Base-by-base conservation (phyloP, 2,329 filamentous ascomycete species). In the Ascochyta koolunga region DNA sequence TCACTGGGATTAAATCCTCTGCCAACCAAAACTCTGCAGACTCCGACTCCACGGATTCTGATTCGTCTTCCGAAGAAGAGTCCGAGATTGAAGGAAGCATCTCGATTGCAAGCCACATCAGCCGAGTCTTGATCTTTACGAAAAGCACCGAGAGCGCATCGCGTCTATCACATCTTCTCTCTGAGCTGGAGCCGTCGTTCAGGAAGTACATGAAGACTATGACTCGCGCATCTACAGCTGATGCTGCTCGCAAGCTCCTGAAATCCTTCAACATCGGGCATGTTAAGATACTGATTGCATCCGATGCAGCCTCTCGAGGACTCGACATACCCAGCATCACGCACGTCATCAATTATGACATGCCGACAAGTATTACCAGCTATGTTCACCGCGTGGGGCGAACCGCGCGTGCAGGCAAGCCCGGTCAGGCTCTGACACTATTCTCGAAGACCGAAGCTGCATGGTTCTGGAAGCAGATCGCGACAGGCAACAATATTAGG, bases 321-420 rank as follows among this genome's bases (percentile, higher is more conserved):
- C 86, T 98, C 22, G 93, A 98, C 73, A 82, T 96, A 11, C 85
- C 86, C 0, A 83, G 85, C 40, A 83, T 98, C 40, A 86, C 87
- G 31, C 90, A 96, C 69, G 91, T 98, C 40, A 80, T 98, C 75
- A 97, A 96, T 77, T 98, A 98, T 79, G 93, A 97, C 72, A 82
- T 97, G 45, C 93, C 93, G 0, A 83, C 86, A 4, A 93, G 88
- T 67, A 79, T 92, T 29, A 89, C 89, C 5, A 89, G 87, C 21
- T 98, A 98, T 66, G 87, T 98, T 4, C 95, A 98, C 73, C 88
- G 95, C 35, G 91, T 97, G 1, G 93, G 95, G 32, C 86, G 95
- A 51, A 97, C 93, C 0, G 93, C 93, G 0, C 83, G 93, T 71
- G 95, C 91, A 0, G 91, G 89, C 1, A 85, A 86, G 49, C 63